Evolutionary conservation across 2,329 filamentous ascomycete genomes (phyloP).

Genomic region (Diplodia sapinea): DNA sequence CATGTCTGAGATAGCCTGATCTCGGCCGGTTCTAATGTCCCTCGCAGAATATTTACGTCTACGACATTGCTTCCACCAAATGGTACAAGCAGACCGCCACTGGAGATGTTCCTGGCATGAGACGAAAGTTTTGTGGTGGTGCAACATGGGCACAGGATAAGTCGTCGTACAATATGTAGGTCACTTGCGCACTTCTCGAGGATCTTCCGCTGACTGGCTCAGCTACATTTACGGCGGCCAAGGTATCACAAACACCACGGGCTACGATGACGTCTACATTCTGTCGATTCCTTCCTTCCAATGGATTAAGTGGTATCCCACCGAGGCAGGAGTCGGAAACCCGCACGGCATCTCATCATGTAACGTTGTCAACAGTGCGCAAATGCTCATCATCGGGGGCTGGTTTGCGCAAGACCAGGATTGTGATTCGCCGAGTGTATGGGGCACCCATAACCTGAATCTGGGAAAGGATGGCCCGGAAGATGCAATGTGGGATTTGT

Average conservation of each 20-base stretch:
- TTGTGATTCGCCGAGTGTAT: conserved; percentile 61
- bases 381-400: conserved; percentile 70
- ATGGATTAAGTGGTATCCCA: conserved; percentile 64
- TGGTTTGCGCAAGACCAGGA: conserved; percentile 57
- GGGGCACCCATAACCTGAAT: conserved; percentile 64
- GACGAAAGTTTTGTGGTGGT: conserved; percentile 67
- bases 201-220: not conserved
- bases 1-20: conserved; percentile 33
- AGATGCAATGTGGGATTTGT: conserved; percentile 59
- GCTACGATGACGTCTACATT: conserved; percentile 68
- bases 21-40: not conserved
- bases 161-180: conserved; percentile 69
- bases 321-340: conserved; percentile 51
- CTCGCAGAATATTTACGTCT: conserved; percentile 60
- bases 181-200: conserved; percentile 24
- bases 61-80: conserved; percentile 64
- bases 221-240: conserved; percentile 68
- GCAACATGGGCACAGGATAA: conserved; percentile 64
- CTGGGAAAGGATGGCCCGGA: conserved; percentile 58
- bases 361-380: conserved; percentile 61
- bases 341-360: conserved; percentile 63
- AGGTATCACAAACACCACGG: conserved; percentile 56
- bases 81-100: conserved; percentile 66
- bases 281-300: conserved; percentile 67
- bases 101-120: conserved; percentile 58